These are phyloP conservation scores for Monoraphidium neglectum DNA, from an alignment of 139 green algal genomes.

Conservation along the genomic window DNA sequence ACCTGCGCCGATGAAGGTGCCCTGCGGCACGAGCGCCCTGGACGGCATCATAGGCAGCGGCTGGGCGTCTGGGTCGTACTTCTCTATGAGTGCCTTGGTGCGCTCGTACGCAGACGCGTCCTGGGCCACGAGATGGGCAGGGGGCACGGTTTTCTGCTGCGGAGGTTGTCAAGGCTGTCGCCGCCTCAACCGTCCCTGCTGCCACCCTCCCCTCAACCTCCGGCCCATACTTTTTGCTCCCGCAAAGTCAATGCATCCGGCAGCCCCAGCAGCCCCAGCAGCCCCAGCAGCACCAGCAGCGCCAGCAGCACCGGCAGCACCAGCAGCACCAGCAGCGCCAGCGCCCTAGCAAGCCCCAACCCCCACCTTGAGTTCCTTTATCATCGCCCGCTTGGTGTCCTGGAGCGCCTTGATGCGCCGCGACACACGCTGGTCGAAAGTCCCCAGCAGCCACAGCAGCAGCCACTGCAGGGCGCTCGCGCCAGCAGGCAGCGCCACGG, in stretches of 20 bases:
- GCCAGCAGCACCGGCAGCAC: no score
- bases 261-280: not conserved
- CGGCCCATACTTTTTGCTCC: not conserved
- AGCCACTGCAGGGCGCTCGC: slow-evolving; percentile 26
- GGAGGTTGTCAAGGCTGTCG: no score
- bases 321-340: not conserved
- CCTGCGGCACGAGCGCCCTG: no score
- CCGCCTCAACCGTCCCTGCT: not conserved
- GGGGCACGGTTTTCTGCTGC: not conserved
- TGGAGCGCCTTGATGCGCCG: slow-evolving; percentile 35
- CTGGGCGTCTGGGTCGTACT: slow-evolving; percentile 65
- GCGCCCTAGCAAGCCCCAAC: slow-evolving; percentile 9
- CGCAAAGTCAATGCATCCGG: not conserved
- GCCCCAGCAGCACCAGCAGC: not conserved
- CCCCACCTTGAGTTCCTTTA: slow-evolving; percentile 66
- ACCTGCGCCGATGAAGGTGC: no score
- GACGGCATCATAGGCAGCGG: no score
- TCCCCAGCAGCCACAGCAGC: slow-evolving; percentile 16
- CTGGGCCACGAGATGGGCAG: slow-evolving; percentile 26
- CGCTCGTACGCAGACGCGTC: slow-evolving; percentile 64
- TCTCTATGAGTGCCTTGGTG: slow-evolving; percentile 64
- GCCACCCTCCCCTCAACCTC: not conserved
- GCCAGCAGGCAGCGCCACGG: slow-evolving; percentile 30
- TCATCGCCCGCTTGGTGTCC: slow-evolving; percentile 54
- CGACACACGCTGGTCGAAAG: slow-evolving; percentile 32